phyloP scores from a whole-genome alignment of 441 rosid genomes.

The Aleurites moluccanus region DNA sequence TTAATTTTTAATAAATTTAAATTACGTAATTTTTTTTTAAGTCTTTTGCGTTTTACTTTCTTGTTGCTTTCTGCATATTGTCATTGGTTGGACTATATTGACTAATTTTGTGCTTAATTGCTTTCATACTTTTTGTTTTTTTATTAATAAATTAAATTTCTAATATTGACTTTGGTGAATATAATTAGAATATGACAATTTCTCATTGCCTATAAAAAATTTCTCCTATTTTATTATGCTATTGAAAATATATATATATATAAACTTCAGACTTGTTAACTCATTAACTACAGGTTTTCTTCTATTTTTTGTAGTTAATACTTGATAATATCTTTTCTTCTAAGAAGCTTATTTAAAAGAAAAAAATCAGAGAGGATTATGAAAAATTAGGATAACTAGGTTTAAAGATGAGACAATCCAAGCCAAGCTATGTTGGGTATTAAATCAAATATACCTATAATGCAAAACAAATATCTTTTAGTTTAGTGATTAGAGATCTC shows the following conservation, averaged over 20 bases:
- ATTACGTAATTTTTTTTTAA: not conserved
- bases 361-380: not conserved
- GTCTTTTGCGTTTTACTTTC: not conserved
- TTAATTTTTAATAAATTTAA: not conserved
- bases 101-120: slow-evolving; percentile 3
- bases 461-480: not conserved
- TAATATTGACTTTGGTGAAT: not conserved
- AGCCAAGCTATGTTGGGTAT: not conserved
- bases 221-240: not conserved
- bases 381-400: too few species aligned
- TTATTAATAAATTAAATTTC: not conserved
- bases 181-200: not conserved
- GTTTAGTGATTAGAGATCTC: not conserved
- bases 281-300: not conserved
- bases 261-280: not conserved
- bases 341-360: not conserved
- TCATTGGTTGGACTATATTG: slow-evolving; percentile 4
- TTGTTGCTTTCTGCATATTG: not conserved
- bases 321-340: not conserved
- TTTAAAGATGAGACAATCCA: not conserved
- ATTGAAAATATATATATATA: not conserved
- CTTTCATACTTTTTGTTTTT: too few species aligned
- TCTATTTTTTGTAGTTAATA: not conserved
- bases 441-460: not conserved
- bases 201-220: not conserved